Base-by-base conservation (phyloP, 1,139 yeast genomes). In the Torulaspora globosa region DNA sequence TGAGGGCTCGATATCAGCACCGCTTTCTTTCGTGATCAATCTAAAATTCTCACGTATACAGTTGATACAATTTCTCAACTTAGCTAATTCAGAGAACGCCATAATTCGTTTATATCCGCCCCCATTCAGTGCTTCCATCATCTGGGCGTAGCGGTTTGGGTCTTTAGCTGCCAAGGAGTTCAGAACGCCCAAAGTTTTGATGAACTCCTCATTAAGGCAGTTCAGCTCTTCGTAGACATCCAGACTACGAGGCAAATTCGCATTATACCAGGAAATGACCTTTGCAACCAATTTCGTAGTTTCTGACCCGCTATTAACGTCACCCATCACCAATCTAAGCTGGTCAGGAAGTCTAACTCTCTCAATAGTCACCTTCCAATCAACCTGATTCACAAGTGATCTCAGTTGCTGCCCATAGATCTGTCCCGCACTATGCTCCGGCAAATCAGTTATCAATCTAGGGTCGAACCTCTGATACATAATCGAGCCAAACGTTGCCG, bases 401-500 rank as follows among this genome's bases (percentile, higher is more conserved):
- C 54, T 52, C 39, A 84, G 62, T 2, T 62, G 49, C 0, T 46
- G 45, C 16, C 59, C 62, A 26, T 67, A 63, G 8, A 55, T 58
- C 2, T 48, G 40, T 2, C 55, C 43, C 3, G 48, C 44, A 14
- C 54, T 35, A 30, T 48, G 29, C 2, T 43, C 48, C 12, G 70
- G 70, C 26, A 80, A 63, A 1, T 64, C 60, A 35, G 73, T 70
- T 33, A 84, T 75, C 28, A 80, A 54, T 9, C 54, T 58, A 0
- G 89, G 86, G 7, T 70, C 68, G 59, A 92, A 92, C 50, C 98
- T 71, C 32, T 78, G 74, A 65, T 92, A 92, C 5, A 81, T 74
- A 39, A 90, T 84, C 0, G 96, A 85, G 2, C 98, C 98, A 66
- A 76, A 92, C 0, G 87, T 83, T 0, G 98, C 98, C 7, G 97